These are phyloP conservation scores for Leccinum glutinopallens DNA, from an alignment of 1,284 basidiomycete genomes.

Conservation along the genomic window DNA sequence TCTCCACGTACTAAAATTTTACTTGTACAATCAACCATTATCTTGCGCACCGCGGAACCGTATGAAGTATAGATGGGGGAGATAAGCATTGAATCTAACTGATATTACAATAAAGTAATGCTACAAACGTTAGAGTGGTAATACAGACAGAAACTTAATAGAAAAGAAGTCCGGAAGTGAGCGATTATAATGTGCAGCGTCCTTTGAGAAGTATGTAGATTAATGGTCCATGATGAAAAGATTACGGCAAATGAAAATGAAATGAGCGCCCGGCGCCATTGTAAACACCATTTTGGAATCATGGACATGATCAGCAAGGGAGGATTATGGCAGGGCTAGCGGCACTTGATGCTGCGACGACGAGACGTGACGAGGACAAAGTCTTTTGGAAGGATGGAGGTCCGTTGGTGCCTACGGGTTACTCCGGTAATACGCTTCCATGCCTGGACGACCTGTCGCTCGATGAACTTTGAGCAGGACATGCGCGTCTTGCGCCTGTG, in stretches of 20 bases:
- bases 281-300: constrained; percentile 10
- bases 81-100: background rate
- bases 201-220: constrained; percentile 3
- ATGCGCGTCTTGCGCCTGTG: constrained; percentile 26
- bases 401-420: constrained; percentile 51
- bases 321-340: constrained; percentile 12
- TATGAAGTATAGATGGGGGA: background rate
- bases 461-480: constrained; percentile 51
- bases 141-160: background rate
- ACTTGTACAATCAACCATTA: background rate
- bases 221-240: constrained; percentile 13
- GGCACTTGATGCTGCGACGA: constrained; percentile 49
- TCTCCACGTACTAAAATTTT: background rate
- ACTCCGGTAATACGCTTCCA: constrained; percentile 63
- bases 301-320: constrained; percentile 10
- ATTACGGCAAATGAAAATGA: constrained; percentile 11
- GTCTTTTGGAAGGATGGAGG: constrained; percentile 56
- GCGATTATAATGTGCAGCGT: constrained; percentile 13
- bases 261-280: constrained; percentile 17
- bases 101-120: background rate
- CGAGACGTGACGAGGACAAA: constrained; percentile 61
- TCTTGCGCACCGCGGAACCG: background rate
- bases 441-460: constrained; percentile 56
- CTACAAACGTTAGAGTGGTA: constrained; percentile 11
- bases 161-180: background rate